Evolutionary conservation across 2,329 filamentous ascomycete genomes (phyloP).

Genomic region (Arthrobotrys musiformis): DNA sequence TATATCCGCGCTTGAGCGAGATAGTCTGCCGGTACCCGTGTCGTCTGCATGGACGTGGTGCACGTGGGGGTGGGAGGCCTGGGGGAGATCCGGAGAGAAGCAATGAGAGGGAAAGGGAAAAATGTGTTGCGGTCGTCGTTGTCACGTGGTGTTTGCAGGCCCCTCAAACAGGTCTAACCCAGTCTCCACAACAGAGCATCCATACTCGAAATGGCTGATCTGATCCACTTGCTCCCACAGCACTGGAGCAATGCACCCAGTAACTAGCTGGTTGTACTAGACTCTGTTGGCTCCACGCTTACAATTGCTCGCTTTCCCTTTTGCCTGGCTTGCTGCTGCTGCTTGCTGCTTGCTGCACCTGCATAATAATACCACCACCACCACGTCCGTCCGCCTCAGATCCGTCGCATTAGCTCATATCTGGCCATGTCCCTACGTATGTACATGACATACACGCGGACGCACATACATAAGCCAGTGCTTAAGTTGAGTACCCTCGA

Average conservation of each 20-base stretch:
- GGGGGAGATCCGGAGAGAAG: neutral
- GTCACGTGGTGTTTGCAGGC: conserved; percentile 19
- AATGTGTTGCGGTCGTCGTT: neutral
- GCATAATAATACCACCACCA: neutral
- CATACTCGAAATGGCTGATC: neutral
- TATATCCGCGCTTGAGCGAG: no score
- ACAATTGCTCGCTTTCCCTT: neutral
- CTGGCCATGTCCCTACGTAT: neutral
- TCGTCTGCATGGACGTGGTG: no score
- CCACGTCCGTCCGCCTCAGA: neutral
- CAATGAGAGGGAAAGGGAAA: neutral
- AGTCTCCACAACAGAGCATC: neutral
- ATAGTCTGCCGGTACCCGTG: no score
- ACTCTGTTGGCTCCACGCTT: neutral
- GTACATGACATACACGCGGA: neutral
- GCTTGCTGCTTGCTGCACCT: neutral
- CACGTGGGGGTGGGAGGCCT: neutral
- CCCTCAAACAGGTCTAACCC: neutral
- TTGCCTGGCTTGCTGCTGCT: neutral
- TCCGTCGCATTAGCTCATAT: neutral
- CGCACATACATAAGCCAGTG: no score
- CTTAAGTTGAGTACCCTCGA: no score
- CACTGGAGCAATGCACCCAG: neutral
- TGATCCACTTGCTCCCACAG: no score
- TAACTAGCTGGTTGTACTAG: no score